A percentile compares a stretch with the other conserved stretches of the same genome.
phyloP scores from a whole-genome alignment of 805 yeast genomes.

The Ogataea pignaliae region DNA sequence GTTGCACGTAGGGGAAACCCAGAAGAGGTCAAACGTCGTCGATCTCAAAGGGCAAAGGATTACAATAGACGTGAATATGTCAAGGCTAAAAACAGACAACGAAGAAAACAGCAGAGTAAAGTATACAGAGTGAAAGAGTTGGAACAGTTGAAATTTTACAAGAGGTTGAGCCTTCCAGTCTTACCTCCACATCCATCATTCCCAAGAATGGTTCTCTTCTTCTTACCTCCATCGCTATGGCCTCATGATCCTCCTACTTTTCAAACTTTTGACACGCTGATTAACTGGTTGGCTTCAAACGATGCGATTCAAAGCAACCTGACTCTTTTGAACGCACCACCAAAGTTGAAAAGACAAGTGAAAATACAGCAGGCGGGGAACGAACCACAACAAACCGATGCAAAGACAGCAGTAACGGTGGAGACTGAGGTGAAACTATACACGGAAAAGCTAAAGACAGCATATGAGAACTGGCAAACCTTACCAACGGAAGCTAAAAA shows the following conservation, averaged over 20 bases:
- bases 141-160: constrained; percentile 33
- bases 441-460: constrained; percentile 37
- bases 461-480: constrained; percentile 42
- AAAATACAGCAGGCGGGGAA: too few relatives aligned
- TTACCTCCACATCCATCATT: constrained; percentile 43
- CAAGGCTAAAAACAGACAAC: constrained; percentile 38
- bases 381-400: constrained; percentile 1
- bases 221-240: constrained; percentile 43
- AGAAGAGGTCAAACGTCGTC: constrained; percentile 35
- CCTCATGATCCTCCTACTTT: constrained; percentile 50
- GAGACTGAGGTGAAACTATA: constrained; percentile 12
- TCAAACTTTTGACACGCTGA: constrained; percentile 36
- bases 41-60: constrained; percentile 36
- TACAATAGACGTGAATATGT: constrained; percentile 47
- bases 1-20: constrained; percentile 51
- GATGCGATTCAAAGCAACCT: constrained; percentile 18
- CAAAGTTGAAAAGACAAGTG: constrained; percentile 8
- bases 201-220: constrained; percentile 44
- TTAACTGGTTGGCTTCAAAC: constrained; percentile 17
- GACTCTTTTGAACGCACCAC: constrained; percentile 10
- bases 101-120: constrained; percentile 43
- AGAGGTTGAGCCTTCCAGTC: constrained; percentile 33
- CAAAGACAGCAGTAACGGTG: neutral
- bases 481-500: constrained; percentile 30
- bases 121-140: constrained; percentile 35